Evolutionary conservation across 441 rosid species (phyloP).

Genomic region (Euphorbia celastroides): DNA sequence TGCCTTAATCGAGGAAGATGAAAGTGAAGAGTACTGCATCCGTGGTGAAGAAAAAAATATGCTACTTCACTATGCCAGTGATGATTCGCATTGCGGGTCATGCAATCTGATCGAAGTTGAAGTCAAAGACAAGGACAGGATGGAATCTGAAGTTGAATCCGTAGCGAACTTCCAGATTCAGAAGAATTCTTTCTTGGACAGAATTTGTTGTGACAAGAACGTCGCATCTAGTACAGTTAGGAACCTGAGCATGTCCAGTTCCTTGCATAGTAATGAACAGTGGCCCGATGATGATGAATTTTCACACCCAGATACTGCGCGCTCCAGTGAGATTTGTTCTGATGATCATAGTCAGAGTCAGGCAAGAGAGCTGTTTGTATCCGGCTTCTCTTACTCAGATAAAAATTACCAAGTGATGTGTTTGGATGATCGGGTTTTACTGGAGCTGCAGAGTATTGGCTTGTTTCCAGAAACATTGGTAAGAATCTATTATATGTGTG

Average conservation of each 20-base stretch:
- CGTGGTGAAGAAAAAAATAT: slow-evolving; percentile 40
- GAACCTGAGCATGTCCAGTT: slow-evolving; percentile 49
- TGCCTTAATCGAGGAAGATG: slow-evolving; percentile 95
- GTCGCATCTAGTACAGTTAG: slow-evolving; percentile 46
- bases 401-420: slow-evolving; percentile 60
- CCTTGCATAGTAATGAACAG: slow-evolving; percentile 55
- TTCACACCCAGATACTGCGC: slow-evolving; percentile 47
- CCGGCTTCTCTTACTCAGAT: slow-evolving; percentile 43
- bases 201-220: slow-evolving; percentile 59
- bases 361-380: slow-evolving; percentile 35
- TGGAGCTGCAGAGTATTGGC: slow-evolving; percentile 88
- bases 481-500: slow-evolving; percentile 19
- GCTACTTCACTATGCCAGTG: slow-evolving; percentile 69
- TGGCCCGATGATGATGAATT: slow-evolving; percentile 61
- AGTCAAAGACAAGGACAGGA: slow-evolving; percentile 62
- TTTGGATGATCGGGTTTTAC: slow-evolving; percentile 66
- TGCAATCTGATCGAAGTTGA: slow-evolving; percentile 63
- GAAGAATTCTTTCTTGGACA: slow-evolving; percentile 47
- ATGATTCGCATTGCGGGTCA: slow-evolving; percentile 80
- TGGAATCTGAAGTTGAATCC: slow-evolving; percentile 75
- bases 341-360: slow-evolving; percentile 44
- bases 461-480: slow-evolving; percentile 81
- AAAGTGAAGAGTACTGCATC: slow-evolving; percentile 35
- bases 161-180: slow-evolving; percentile 54
- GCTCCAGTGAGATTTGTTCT: slow-evolving; percentile 43